These are phyloP conservation scores for Leishmania braziliensis DNA, from an alignment of 208 protist genomes.

Conservation along the genomic window DNA sequence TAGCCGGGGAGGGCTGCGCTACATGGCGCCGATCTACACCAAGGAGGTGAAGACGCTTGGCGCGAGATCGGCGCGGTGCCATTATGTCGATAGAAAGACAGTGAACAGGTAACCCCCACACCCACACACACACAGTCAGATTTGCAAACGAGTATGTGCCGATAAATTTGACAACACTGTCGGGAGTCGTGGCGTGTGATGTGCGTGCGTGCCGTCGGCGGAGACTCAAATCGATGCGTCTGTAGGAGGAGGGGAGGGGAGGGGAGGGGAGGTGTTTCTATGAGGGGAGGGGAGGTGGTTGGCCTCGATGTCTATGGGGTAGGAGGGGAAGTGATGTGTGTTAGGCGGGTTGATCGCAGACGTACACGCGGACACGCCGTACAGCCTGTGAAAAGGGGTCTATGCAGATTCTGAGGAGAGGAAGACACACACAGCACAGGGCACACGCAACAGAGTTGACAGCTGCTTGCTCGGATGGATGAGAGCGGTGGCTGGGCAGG, in stretches of 20 bases:
- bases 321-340: background rate
- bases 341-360: background rate
- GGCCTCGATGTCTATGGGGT: background rate
- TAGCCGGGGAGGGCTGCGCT: background rate
- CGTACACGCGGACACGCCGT: background rate
- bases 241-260: background rate
- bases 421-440: background rate
- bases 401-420: background rate
- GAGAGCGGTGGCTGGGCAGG: background rate
- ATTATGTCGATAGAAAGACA: slow-evolving; percentile 1
- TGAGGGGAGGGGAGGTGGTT: background rate
- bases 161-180: too few relatives aligned
- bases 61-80: slow-evolving; percentile 15
- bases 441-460: background rate
- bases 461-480: background rate
- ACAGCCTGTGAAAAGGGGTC: background rate
- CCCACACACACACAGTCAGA: background rate
- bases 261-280: background rate
- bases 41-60: slow-evolving; percentile 20
- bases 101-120: background rate
- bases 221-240: too few relatives aligned
- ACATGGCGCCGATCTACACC: slow-evolving; percentile 20
- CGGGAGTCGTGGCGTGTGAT: background rate
- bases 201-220: background rate
- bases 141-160: background rate